Evolutionary conservation across 176 grass and related monocot genomes (phyloP), one percentile per base, ranked within the genome.

Genomic region (Oryza officinalis): DNA sequence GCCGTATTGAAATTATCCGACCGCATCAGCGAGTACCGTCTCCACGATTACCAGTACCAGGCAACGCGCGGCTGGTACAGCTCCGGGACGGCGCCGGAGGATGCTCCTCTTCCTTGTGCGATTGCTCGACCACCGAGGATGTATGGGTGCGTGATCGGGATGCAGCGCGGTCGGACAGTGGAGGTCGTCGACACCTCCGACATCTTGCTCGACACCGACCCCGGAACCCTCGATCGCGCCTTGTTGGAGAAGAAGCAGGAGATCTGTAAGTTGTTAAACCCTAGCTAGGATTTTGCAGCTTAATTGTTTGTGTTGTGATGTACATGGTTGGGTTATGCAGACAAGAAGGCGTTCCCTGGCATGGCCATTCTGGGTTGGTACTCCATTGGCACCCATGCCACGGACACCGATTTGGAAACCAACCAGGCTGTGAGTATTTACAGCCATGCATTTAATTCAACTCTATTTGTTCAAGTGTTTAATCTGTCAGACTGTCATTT

Each of bases 151-250:
- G 96, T 98, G 72, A 98, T 95, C 87, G 96, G 96, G 18, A 83
- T 90, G 67, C 96, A 95, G 91, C 86, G 92, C 59, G 96, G 96
- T 1, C 92, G 96, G 43, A 95, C 87, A 13, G 93, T 98, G 15
- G 96, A 98, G 93, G 93, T 98, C 90, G 95, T 98, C 77, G 95
- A 98, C 76, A 98, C 93, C 89, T 98, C 93, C 83, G 93, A 95
- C 80, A 91, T 98, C 69, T 79, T 93, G 14, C 89, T 91, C 81
- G 96, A 98, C 88, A 89, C 93, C 69, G 37, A 83, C 57, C 80
- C 91, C 59, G 89, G 90, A 43, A 90, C 87, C 77, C 96, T 98
- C 65, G 91, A 98, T 32, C 93, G 96, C 72, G 72, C 63, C 74
- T 98, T 98, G 89, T 91, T 98, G 14, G 89, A 94, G 89, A 98